Evolutionary conservation across 2,329 filamentous ascomycete genomes (phyloP).

Genomic region (Alternaria triticimaculans): DNA sequence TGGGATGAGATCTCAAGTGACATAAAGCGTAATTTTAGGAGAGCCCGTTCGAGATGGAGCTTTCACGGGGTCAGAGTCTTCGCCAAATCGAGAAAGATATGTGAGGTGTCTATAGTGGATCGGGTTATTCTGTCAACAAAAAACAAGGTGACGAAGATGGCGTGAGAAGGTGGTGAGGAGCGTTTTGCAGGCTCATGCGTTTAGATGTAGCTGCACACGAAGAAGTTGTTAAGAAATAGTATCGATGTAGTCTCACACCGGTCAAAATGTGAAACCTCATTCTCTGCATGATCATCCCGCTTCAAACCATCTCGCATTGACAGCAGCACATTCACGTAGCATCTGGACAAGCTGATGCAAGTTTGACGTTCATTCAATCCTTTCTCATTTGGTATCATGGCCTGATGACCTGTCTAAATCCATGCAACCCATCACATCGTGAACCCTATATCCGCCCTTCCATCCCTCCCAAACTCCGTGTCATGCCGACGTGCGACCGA

Average conservation of each 20-base stretch:
- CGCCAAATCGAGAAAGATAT: no score
- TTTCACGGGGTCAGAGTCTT: no score
- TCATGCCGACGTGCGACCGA: slow-evolving; percentile 18
- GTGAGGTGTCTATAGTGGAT: no score
- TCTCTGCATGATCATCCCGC: not conserved
- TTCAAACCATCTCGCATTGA: not conserved
- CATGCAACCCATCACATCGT: slow-evolving; percentile 20
- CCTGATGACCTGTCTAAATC: slow-evolving; percentile 18
- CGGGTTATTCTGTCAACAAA: no score
- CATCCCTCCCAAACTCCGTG: slow-evolving; percentile 16
- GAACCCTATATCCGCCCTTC: slow-evolving; percentile 1
- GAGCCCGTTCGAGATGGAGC: not conserved
- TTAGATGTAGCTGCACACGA: no score
- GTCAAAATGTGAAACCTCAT: not conserved
- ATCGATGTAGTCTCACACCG: not conserved
- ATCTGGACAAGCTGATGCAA: not conserved
- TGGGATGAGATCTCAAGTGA: no score
- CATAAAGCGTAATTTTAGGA: not conserved
- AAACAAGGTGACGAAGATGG: no score
- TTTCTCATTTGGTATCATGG: slow-evolving; percentile 15
- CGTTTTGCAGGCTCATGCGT: no score
- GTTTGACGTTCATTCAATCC: slow-evolving; percentile 1
- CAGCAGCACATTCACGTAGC: not conserved
- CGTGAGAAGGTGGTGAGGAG: no score
- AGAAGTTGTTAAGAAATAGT: no score